Conservation (phyloP, 441 rosid species). For the Croton setiger region DNA sequence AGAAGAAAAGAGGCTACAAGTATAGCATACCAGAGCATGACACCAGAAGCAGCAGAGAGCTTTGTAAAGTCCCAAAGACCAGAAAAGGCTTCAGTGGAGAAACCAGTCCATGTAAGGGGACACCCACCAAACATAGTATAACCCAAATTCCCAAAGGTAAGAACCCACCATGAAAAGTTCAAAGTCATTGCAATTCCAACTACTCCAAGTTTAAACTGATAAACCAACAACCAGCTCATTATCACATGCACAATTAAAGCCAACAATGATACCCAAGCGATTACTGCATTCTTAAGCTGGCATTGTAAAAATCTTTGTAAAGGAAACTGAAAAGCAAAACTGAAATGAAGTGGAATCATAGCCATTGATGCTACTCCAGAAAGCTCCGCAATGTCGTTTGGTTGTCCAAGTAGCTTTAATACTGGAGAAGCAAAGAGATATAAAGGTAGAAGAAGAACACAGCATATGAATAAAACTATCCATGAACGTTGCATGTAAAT, state of each 20-base stretch:
- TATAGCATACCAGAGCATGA: slow-evolving; percentile 64
- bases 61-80: slow-evolving; percentile 82
- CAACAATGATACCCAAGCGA: slow-evolving; percentile 41
- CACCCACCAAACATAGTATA: slow-evolving; percentile 67
- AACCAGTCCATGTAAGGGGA: slow-evolving; percentile 83
- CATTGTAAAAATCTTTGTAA: slow-evolving; percentile 68
- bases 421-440: slow-evolving; percentile 57
- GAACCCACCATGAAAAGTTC: slow-evolving; percentile 73
- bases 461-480: slow-evolving; percentile 62
- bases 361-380: slow-evolving; percentile 42
- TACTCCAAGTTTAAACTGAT: slow-evolving; percentile 47
- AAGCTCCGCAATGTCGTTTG: slow-evolving; percentile 58
- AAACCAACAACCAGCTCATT: slow-evolving; percentile 59
- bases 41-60: slow-evolving; percentile 84
- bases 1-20: not conserved
- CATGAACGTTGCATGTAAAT: slow-evolving; percentile 85
- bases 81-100: slow-evolving; percentile 71
- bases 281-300: slow-evolving; percentile 60
- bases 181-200: slow-evolving; percentile 46
- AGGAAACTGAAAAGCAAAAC: slow-evolving; percentile 69
- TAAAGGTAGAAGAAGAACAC: slow-evolving; percentile 62
- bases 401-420: slow-evolving; percentile 65
- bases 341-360: slow-evolving; percentile 72
- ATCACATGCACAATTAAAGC: slow-evolving; percentile 54
- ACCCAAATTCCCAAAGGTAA: slow-evolving; percentile 38